Conservation (phyloP, 169 alveolate species). For the Babesia ovis region DNA sequence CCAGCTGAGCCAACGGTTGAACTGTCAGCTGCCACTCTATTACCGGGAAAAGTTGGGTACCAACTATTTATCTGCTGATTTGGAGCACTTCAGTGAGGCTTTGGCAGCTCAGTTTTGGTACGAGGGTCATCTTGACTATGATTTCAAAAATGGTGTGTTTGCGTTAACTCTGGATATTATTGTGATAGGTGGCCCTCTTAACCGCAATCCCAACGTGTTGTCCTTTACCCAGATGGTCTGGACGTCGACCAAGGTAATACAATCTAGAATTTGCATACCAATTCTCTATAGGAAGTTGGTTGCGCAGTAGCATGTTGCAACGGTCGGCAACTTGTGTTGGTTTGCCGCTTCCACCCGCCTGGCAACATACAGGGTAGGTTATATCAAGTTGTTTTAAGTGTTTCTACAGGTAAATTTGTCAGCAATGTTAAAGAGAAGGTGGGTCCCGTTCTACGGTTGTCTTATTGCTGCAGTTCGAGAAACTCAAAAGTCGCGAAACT, state of each 20-base stretch:
- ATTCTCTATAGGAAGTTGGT: slow-evolving; percentile 60
- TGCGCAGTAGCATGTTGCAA: slow-evolving; percentile 63
- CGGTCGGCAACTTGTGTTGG: slow-evolving; percentile 29
- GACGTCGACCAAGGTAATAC: slow-evolving; percentile 46
- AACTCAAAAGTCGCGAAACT: background rate
- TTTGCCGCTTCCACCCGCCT: slow-evolving; percentile 59
- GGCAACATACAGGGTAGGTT: slow-evolving; percentile 67
- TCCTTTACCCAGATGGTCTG: slow-evolving; percentile 63
- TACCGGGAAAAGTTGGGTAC: slow-evolving; percentile 63
- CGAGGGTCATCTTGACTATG: slow-evolving; percentile 66
- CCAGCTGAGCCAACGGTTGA: slow-evolving; percentile 19
- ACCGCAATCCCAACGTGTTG: slow-evolving; percentile 63
- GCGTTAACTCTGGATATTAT: background rate
- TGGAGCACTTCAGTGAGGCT: slow-evolving; percentile 28
- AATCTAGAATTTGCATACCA: background rate
- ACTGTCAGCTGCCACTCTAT: slow-evolving; percentile 55
- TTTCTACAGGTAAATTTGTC: slow-evolving; percentile 35
- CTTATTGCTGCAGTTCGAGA: slow-evolving; percentile 10
- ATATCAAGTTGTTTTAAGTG: background rate
- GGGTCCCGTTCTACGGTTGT: background rate
- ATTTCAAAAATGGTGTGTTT: slow-evolving; percentile 43
- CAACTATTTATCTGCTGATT: slow-evolving; percentile 42
- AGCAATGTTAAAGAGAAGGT: slow-evolving; percentile 56
- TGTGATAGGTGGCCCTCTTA: slow-evolving; percentile 37
- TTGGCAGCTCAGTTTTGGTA: slow-evolving; percentile 63